A percentile compares a stretch with the other conserved stretches of the same genome.
Conservation (phyloP, 768 basidiomycete species). For the Termitomyces sp. region DNA sequence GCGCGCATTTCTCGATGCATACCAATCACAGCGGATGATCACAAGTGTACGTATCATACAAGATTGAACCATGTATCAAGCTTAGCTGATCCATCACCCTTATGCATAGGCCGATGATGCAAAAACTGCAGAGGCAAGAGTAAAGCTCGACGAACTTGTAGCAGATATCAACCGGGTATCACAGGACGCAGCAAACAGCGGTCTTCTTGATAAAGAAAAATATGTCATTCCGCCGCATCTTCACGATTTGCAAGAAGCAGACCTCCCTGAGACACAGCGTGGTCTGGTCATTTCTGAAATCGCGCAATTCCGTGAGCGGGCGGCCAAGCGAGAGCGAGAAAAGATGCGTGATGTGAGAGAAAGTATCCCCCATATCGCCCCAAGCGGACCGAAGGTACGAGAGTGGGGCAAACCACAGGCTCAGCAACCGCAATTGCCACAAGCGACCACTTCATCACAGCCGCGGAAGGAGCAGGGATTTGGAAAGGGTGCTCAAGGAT, state of each 20-base stretch:
- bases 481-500: slow-evolving; percentile 69
- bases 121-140: slow-evolving; percentile 54
- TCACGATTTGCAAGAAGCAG: slow-evolving; percentile 93
- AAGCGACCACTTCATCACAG: slow-evolving; percentile 25
- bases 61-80: not conserved
- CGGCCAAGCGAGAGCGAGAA: slow-evolving; percentile 87
- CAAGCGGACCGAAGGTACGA: slow-evolving; percentile 71
- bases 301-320: slow-evolving; percentile 91
- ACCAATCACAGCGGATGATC: slow-evolving; percentile 69
- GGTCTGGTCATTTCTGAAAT: slow-evolving; percentile 95
- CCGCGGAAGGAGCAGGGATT: slow-evolving; percentile 43
- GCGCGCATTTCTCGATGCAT: slow-evolving; percentile 80
- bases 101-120: slow-evolving; percentile 63
- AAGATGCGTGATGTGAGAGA: slow-evolving; percentile 76
- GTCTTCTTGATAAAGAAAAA: slow-evolving; percentile 78
- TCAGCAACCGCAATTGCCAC: slow-evolving; percentile 18
- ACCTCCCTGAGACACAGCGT: slow-evolving; percentile 90
- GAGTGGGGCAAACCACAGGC: slow-evolving; percentile 72
- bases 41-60: slow-evolving; percentile 60
- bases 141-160: slow-evolving; percentile 59
- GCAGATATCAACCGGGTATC: slow-evolving; percentile 67
- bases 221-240: slow-evolving; percentile 94
- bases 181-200: slow-evolving; percentile 68
- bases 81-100: not conserved
- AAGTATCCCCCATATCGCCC: slow-evolving; percentile 43